Evolutionary conservation across 1,284 basidiomycete species (phyloP).

Genomic region (Puccinia novopanici): DNA sequence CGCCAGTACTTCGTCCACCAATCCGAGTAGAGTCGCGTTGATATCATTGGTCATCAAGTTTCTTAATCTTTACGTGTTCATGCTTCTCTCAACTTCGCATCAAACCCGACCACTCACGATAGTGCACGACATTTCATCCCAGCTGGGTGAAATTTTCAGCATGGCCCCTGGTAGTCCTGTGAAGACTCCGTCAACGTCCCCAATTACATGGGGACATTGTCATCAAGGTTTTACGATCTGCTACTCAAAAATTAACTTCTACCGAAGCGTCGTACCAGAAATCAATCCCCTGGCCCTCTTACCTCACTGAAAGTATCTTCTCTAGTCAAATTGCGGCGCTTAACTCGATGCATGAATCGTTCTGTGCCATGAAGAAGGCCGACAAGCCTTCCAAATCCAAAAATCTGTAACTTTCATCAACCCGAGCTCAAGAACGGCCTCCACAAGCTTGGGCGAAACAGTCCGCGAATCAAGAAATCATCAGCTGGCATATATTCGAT

Average conservation of each 20-base stretch:
- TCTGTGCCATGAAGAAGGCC: slow-evolving; percentile 8
- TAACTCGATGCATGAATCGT: slow-evolving; percentile 10
- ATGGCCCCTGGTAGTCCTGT: not conserved
- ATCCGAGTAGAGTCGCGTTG: slow-evolving; percentile 6
- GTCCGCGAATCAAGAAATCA: not conserved
- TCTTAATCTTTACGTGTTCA: slow-evolving; percentile 42
- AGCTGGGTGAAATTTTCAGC: slow-evolving; percentile 19
- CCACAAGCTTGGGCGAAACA: not conserved
- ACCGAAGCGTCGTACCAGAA: not conserved
- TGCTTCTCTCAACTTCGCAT: slow-evolving; percentile 35
- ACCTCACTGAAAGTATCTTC: slow-evolving; percentile 36
- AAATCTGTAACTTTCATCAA: slow-evolving; percentile 34
- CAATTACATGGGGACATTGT: slow-evolving; percentile 26
- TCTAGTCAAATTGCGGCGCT: slow-evolving; percentile 29
- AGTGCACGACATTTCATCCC: slow-evolving; percentile 27
- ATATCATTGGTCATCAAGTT: slow-evolving; percentile 47
- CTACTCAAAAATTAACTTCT: not conserved
- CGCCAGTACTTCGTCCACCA: not conserved
- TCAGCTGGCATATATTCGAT: not conserved
- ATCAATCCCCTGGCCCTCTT: slow-evolving; percentile 30
- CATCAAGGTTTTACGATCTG: slow-evolving; percentile 24
- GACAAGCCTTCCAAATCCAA: slow-evolving; percentile 13
- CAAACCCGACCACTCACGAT: slow-evolving; percentile 17
- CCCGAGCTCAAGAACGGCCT: too few species aligned
- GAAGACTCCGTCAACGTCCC: not conserved